Evolutionary conservation across 2,329 filamentous ascomycete genomes (phyloP).

Genomic region (Cladosporium sphaerospermum): DNA sequence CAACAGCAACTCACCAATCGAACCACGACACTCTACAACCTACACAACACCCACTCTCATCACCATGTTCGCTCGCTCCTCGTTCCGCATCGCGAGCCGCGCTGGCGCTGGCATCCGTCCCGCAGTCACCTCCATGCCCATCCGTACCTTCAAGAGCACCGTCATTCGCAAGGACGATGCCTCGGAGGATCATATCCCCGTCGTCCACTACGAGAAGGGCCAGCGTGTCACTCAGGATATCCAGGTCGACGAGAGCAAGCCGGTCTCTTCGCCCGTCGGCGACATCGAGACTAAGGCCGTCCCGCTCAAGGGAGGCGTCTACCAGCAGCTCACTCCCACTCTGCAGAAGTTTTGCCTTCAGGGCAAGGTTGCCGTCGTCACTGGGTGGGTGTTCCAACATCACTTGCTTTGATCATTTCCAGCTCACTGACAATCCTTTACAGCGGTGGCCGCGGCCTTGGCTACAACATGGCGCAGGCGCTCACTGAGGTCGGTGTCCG

Average conservation of each 20-base stretch:
- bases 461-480: slow-evolving; percentile 72
- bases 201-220: slow-evolving; percentile 28
- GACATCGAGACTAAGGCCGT: slow-evolving; percentile 28
- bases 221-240: slow-evolving; percentile 26
- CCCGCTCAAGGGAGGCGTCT: slow-evolving; percentile 36
- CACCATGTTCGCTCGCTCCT: slow-evolving; percentile 16
- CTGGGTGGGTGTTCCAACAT: slow-evolving; percentile 48
- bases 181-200: slow-evolving; percentile 21
- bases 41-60: neutral
- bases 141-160: slow-evolving; percentile 18
- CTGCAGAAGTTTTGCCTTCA: slow-evolving; percentile 64
- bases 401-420: neutral
- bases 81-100: slow-evolving; percentile 11
- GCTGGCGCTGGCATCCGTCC: slow-evolving; percentile 7
- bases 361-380: slow-evolving; percentile 66
- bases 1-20: neutral
- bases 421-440: slow-evolving; percentile 23
- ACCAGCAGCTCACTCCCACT: slow-evolving; percentile 52
- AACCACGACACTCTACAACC: neutral
- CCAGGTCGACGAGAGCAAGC: slow-evolving; percentile 22
- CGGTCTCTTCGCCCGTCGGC: slow-evolving; percentile 28
- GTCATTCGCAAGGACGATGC: slow-evolving; percentile 18
- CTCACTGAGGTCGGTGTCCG: slow-evolving; percentile 70
- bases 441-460: slow-evolving; percentile 69
- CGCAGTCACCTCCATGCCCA: neutral